Base-by-base conservation (phyloP, 2,329 filamentous ascomycete species). In the Thelonectria olida region DNA sequence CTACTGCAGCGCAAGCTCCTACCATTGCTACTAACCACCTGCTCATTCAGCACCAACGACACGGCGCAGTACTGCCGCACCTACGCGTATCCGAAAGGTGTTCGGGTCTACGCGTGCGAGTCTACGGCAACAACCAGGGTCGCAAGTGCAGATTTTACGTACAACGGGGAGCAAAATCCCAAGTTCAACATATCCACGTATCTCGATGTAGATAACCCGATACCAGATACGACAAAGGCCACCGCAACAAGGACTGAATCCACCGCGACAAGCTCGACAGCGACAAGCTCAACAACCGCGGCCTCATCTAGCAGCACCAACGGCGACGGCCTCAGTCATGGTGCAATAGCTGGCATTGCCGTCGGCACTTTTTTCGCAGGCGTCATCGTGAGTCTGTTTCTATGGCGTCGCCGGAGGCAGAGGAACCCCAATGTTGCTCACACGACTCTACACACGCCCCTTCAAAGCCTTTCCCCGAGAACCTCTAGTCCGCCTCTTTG, bases 51-150 rank as follows among this genome's bases (percentile, higher is more conserved):
- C 15, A 62, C 60, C 8, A 47, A 54, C 2, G 52, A 51, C n/a
- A 47, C 54, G 3, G 51, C 36, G 15, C 59, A 48, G 6, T 62
- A 50, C 42, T 62, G 59, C 22, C 59, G 54, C 8, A 62, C 59
- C 3, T 62, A 62, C 22, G 59, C 59, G 15, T 62, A 50, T 27
- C 59, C 54, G 8, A 39, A 49, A 25, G 60, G 60, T 10, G 45
- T 53, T 28, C 51, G 49, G 27, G 54, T 58, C 28, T 62, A 54
- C 34, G 7, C 23, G 38, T 62, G 59, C 12, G 59, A 28, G 5
- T 7, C 44, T 10, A 45, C 42, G 6, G 45, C 54, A 36, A 49
- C 44, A 4, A 62, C 27, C 12, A 54, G 59, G 17, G 44, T 58
- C 7, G 53, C 59, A 1, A 62, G 54, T 22, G 59, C 47, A 4